Base-by-base conservation (phyloP, 768 basidiomycete species). In the Tremella fuciformis region DNA sequence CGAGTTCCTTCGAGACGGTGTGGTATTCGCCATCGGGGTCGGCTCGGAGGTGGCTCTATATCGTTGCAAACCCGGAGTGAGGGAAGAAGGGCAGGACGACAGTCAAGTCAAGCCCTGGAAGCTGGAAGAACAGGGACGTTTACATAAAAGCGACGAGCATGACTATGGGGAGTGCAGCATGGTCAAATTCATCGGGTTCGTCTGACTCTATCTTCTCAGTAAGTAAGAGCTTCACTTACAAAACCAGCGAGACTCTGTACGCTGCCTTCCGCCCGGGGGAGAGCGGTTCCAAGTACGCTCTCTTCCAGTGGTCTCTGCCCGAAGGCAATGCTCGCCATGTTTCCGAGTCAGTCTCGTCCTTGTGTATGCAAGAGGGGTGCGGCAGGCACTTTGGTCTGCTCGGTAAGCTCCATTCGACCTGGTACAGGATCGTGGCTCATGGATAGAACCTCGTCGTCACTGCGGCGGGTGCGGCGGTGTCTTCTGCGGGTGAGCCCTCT, bases 161-260 rank as follows among this genome's bases (percentile, higher is more conserved):
- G 71, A 80, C 0, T 83, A 85, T 16, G 80, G 82, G 21, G 81
- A 92, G 22, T 73, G 71, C 51, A 89, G 86, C 0, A 85, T 89
- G n/a, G 79, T 96, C 67, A 84, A 82, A 66, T 94, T 94, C 66
- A 78, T 86, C 21, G 89, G 88, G 91, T 90, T 54, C 64, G 78
- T 11, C 15, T 54, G 21, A 47, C 15, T 1, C 53, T 13, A 2
- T 22, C 25, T 26, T 29, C 26, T 19, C 22, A 18, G 8, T 3
- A 38, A 38, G n/a, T 9, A 2, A 19, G 42, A 46, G 6, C 42
- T 4, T 16, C 1, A 13, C 16, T 29, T n/a, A 42, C 16, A 11
- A 1, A 57, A 62, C 18, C 2, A 77, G 77, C 1, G 77, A 78
- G 48, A 70, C 68, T 0, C 66, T 78, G 19, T 74, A 74, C 46